These are phyloP conservation scores for Begonia fuchsioides DNA, from an alignment of 306 rosid genomes.

Conservation along the genomic window DNA sequence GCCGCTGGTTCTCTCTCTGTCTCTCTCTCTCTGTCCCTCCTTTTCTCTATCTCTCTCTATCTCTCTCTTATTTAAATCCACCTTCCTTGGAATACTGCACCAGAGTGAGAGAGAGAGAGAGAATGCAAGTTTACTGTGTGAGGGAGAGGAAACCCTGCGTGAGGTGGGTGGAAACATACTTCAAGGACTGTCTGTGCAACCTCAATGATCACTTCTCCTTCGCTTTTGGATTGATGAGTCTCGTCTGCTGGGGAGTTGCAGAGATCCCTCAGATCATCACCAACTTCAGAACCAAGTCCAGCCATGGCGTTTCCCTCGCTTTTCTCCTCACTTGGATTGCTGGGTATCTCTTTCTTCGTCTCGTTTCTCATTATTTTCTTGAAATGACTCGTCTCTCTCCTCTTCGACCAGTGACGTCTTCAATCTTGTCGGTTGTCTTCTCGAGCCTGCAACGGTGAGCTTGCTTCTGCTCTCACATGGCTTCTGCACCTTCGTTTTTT, in stretches of 20 bases:
- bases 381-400: not conserved
- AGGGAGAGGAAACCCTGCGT: slow-evolving; percentile 48
- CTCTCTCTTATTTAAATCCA: too few relatives aligned
- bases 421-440: slow-evolving; percentile 70
- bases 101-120: slow-evolving; percentile 13
- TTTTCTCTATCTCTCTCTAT: too few relatives aligned
- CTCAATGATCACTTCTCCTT: slow-evolving; percentile 54
- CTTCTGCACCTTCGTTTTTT: not conserved
- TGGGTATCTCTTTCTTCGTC: slow-evolving; percentile 29
- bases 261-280: slow-evolving; percentile 89
- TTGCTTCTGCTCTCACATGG: not conserved
- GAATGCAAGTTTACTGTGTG: slow-evolving; percentile 47
- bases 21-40: too few relatives aligned
- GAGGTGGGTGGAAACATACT: slow-evolving; percentile 52
- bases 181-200: slow-evolving; percentile 78
- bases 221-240: slow-evolving; percentile 44
- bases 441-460: slow-evolving; percentile 91
- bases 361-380: not conserved
- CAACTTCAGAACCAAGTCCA: slow-evolving; percentile 67
- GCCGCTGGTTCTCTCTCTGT: too few relatives aligned
- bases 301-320: slow-evolving; percentile 76
- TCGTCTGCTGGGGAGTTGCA: slow-evolving; percentile 73
- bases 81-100: too few relatives aligned
- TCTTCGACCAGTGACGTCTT: slow-evolving; percentile 50
- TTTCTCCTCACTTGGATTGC: slow-evolving; percentile 95